A percentile compares a stretch with the other conserved stretches of the same genome.
Conservation (phyloP, 2,329 filamentous ascomycete species). For the Pseudogymnoascus sp. region DNA sequence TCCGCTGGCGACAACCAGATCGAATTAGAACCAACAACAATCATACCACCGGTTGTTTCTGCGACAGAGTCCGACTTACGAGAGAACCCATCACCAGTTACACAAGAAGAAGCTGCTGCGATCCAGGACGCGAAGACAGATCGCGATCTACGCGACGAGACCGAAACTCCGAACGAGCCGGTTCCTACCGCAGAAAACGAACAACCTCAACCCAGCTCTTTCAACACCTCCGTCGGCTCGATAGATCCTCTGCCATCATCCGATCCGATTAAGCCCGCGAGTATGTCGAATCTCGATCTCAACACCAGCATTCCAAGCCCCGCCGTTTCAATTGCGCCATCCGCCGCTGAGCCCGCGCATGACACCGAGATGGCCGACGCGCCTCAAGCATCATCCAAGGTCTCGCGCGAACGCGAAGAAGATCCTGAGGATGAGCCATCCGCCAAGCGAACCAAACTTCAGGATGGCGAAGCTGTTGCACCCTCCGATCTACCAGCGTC, state of each 20-base stretch:
- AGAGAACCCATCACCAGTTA: slow-evolving; percentile 14
- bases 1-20: neutral
- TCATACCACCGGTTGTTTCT: slow-evolving; percentile 25
- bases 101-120: slow-evolving; percentile 10
- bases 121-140: slow-evolving; percentile 9
- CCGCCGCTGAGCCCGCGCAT: slow-evolving; percentile 3
- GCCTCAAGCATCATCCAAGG: slow-evolving; percentile 39
- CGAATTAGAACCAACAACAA: slow-evolving; percentile 15
- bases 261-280: slow-evolving; percentile 3
- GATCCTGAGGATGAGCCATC: slow-evolving; percentile 58
- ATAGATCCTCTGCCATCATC: neutral
- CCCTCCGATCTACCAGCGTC: slow-evolving; percentile 22
- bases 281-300: slow-evolving; percentile 10
- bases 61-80: slow-evolving; percentile 26
- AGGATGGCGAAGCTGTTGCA: slow-evolving; percentile 34
- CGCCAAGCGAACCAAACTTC: slow-evolving; percentile 74
- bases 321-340: neutral
- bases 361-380: slow-evolving; percentile 28
- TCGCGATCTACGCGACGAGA: slow-evolving; percentile 1
- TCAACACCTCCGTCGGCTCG: neutral
- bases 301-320: slow-evolving; percentile 1
- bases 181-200: slow-evolving; percentile 7
- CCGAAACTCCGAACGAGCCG: neutral
- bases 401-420: slow-evolving; percentile 68
- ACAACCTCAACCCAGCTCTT: neutral